Evolutionary conservation across 2,329 filamentous ascomycete genomes (phyloP).

Genomic region (Penicillium paneum): DNA sequence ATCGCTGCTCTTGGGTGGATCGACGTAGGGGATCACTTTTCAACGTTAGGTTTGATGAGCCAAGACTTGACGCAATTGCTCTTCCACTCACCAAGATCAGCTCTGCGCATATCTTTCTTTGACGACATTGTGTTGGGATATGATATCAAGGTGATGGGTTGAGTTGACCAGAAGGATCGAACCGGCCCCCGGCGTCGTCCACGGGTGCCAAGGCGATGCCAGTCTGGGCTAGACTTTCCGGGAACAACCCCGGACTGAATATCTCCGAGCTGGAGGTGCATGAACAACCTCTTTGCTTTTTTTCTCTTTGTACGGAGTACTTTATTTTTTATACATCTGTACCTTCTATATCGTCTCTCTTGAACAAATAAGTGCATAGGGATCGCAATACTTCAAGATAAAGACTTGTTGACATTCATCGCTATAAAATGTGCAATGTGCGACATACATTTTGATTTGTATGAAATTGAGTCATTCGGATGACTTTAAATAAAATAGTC

Average conservation of each 20-base stretch:
- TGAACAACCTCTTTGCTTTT: not conserved
- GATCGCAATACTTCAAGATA: not conserved
- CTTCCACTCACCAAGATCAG: conserved; percentile 63
- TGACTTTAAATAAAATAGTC: not conserved
- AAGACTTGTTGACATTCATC: not conserved
- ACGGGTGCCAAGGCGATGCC: conserved; percentile 8
- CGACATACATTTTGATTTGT: not conserved
- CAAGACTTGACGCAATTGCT: not conserved
- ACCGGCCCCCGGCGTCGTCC: not conserved
- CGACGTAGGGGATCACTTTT: conserved; percentile 82
- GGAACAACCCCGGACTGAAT: conserved; percentile 9
- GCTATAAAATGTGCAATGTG: not conserved
- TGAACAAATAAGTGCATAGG: not conserved
- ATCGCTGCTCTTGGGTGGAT: conserved; percentile 63
- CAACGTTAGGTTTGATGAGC: not conserved
- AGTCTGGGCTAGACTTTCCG: conserved; percentile 7
- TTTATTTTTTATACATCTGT: not conserved
- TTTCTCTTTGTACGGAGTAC: not conserved
- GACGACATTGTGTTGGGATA: conserved; percentile 54
- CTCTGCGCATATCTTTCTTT: conserved; percentile 72
- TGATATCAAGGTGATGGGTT: conserved; percentile 4
- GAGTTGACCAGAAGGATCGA: conserved; percentile 9
- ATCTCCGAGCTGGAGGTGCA: not conserved
- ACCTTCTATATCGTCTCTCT: not conserved
- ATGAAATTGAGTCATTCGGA: not conserved